A percentile compares a stretch with the other conserved stretches of the same genome.
These are phyloP conservation scores for Mallotus nudiflorus DNA, from an alignment of 345 rosid species.

Conservation along the genomic window DNA sequence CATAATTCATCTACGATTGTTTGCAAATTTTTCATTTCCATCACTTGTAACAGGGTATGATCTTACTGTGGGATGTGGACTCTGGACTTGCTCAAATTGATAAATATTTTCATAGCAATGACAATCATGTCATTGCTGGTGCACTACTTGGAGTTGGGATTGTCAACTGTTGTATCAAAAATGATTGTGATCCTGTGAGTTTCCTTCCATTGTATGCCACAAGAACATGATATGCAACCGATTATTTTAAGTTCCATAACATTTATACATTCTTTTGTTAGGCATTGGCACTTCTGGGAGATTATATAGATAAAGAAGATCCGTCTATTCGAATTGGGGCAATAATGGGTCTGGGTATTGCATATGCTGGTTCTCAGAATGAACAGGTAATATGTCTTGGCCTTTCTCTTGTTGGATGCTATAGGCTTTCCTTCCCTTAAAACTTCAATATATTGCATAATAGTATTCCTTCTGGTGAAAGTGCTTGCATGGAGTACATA, in stretches of 20 bases:
- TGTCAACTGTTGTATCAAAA: conserved; percentile 74
- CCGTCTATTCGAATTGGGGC: conserved; percentile 84
- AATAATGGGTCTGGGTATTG: conserved; percentile 92
- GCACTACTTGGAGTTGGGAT: conserved; percentile 93
- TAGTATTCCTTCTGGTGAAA: not conserved
- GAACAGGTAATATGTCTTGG: conserved; percentile 46
- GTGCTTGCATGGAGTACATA: too few relatives aligned
- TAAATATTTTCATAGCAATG: conserved; percentile 81
- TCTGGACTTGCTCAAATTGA: conserved; percentile 87
- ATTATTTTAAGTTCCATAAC: conserved; percentile 5
- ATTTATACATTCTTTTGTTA: conserved; percentile 37
- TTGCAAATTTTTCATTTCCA: conserved; percentile 12
- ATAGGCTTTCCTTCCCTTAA: not conserved
- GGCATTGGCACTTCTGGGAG: conserved; percentile 87
- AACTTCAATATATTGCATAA: not conserved
- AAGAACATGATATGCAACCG: not conserved
- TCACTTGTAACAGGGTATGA: conserved; percentile 69
- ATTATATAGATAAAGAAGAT: conserved; percentile 69
- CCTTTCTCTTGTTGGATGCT: not conserved
- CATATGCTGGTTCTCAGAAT: conserved; percentile 90
- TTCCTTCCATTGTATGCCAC: not conserved
- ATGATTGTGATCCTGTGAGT: conserved; percentile 95
- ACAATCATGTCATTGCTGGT: conserved; percentile 81
- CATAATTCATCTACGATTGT: not conserved
- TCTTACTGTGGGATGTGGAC: conserved; percentile 90